Evolutionary conservation across 345 rosid species (phyloP).

Genomic region (Hibiscus tridactylites): DNA sequence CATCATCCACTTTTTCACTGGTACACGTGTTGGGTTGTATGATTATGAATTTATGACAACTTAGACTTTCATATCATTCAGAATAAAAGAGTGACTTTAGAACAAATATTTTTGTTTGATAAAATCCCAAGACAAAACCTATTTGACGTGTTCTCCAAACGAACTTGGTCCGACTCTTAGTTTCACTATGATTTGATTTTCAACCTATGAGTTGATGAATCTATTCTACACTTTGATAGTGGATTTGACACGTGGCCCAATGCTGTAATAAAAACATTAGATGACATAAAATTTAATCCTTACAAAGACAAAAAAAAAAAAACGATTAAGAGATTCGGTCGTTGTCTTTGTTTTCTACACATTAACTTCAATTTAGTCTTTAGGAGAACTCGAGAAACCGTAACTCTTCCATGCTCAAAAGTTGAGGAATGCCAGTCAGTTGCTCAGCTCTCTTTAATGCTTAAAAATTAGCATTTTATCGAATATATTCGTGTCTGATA

Average conservation of each 20-base stretch:
- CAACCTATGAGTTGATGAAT: background rate
- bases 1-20: too few species aligned
- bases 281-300: background rate
- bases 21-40: background rate
- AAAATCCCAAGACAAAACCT: background rate
- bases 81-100: background rate
- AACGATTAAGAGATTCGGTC: background rate
- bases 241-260: background rate
- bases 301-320: background rate
- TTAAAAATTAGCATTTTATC: background rate
- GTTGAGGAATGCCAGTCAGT: background rate
- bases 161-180: background rate
- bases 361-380: background rate
- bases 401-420: background rate
- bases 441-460: background rate
- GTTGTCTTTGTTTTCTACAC: background rate
- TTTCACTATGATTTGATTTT: background rate
- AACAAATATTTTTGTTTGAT: too few species aligned
- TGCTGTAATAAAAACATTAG: background rate
- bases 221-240: slow-evolving; percentile 5
- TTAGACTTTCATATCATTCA: background rate
- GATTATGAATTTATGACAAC: too few species aligned
- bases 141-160: background rate
- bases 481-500: background rate
- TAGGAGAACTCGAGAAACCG: background rate